Percentiles rank a stretch among this genome's conserved stretches.
Evolutionary conservation across 805 yeast species (phyloP).

Genomic region (Myxozyma monticola): DNA sequence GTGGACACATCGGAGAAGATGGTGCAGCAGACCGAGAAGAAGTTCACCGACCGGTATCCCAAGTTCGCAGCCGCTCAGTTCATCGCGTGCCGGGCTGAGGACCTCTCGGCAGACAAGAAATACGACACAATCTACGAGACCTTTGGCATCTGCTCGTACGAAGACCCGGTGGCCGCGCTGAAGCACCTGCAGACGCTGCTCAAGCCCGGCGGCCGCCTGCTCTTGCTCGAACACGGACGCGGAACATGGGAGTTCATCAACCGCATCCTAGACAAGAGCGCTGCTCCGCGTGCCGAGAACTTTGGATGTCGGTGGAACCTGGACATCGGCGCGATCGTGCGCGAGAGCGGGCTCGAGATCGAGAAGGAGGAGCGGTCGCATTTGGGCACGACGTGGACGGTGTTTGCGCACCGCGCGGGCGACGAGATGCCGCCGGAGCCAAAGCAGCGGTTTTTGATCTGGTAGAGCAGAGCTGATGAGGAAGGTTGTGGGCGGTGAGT

Average conservation of each 20-base stretch:
- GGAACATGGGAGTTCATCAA: slow-evolving; percentile 78
- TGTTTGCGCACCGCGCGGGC: slow-evolving; percentile 26
- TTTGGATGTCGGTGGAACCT: slow-evolving; percentile 99
- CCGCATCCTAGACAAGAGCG: slow-evolving; percentile 74
- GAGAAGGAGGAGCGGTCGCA: slow-evolving; percentile 79
- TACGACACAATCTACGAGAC: slow-evolving; percentile 94
- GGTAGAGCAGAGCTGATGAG: slow-evolving; percentile 6
- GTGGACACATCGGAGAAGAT: slow-evolving; percentile 81
- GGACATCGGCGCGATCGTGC: slow-evolving; percentile 85
- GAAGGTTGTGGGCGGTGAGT: no score
- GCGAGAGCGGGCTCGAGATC: slow-evolving; percentile 78
- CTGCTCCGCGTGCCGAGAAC: slow-evolving; percentile 75
- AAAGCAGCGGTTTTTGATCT: slow-evolving; percentile 19
- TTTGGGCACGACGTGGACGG: slow-evolving; percentile 75
- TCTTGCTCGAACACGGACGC: slow-evolving; percentile 89
- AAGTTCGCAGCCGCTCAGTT: slow-evolving; percentile 72
- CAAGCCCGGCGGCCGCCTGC: slow-evolving; percentile 86
- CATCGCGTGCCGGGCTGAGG: slow-evolving; percentile 80
- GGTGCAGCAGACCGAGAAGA: slow-evolving; percentile 77
- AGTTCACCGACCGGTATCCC: slow-evolving; percentile 70
- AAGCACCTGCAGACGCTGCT: slow-evolving; percentile 69
- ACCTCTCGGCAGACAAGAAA: slow-evolving; percentile 52
- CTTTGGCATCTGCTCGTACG: slow-evolving; percentile 93
- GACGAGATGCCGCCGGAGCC: slow-evolving; percentile 24
- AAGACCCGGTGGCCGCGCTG: slow-evolving; percentile 83